These are phyloP conservation scores for Mycena kentingensis DNA, from an alignment of 768 basidiomycete species.

Conservation along the genomic window DNA sequence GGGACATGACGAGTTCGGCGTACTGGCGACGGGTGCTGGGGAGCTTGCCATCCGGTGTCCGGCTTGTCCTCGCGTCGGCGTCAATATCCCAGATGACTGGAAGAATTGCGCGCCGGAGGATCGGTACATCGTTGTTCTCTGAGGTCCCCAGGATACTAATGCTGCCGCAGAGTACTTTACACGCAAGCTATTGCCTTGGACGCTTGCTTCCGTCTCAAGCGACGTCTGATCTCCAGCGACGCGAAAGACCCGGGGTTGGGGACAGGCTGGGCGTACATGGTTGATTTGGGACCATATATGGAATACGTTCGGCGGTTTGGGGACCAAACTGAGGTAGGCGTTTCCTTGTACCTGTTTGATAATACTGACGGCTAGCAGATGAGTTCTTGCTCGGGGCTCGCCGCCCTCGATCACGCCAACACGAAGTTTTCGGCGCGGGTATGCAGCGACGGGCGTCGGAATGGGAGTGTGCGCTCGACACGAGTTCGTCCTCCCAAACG, in stretches of 20 bases:
- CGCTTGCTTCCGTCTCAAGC: conserved; percentile 5
- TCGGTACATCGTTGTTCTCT: no score
- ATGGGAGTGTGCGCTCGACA: no score
- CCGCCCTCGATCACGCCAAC: no score
- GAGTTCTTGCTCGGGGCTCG: no score
- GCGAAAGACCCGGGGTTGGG: not conserved
- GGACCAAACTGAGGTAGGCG: conserved; percentile 17
- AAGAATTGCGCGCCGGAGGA: not conserved
- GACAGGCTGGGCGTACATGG: conserved; percentile 5
- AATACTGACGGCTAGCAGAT: no score
- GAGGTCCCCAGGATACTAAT: not conserved
- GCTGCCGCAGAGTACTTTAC: not conserved
- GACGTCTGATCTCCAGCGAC: conserved; percentile 1
- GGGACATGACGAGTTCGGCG: not conserved
- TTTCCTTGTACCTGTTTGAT: no score
- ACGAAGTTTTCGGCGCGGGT: conserved; percentile 11
- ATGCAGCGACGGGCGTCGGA: conserved; percentile 8
- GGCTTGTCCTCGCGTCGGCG: conserved; percentile 21
- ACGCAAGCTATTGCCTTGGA: not conserved
- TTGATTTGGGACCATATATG: not conserved
- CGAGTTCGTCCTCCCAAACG: conserved; percentile 13
- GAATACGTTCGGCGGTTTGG: conserved; percentile 3
- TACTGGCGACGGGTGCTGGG: conserved; percentile 5
- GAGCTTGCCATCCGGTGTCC: conserved; percentile 20
- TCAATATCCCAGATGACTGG: conserved; percentile 21